Evolutionary conservation across 805 yeast genomes (phyloP), one percentile per base, ranked within the genome.

Genomic region (Kuraishia ogatae): DNA sequence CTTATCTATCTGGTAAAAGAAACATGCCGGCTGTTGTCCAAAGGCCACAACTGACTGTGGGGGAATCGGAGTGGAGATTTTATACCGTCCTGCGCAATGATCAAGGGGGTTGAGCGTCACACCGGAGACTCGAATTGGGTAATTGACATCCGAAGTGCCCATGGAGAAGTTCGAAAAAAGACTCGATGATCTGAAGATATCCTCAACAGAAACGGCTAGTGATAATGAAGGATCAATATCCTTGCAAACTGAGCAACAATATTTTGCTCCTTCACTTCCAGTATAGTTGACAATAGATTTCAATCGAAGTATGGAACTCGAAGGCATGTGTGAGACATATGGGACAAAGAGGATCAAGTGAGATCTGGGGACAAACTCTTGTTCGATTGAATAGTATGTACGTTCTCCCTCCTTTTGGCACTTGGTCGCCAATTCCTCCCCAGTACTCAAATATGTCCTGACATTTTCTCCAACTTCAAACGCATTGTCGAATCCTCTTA

Each of bases 191-290:
- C 82, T 80, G 71, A 87, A 88, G 11, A 84, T 82, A 65, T 89
- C 96, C 62, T 87, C 93, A 1, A 88, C 96, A 2, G 89, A 83
- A 0, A 88, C 94, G 0, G 90, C 84, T 7, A 88, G 70, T 4
- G 80, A 74, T 46, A 89, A 71, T 0, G 80, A 68, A 5, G 83
- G 79, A 57, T 85, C 84, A 5, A 86, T 57, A 1, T 62, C 61
- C 29, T 63, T 21, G 11, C 43, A 29, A 2, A 19, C 23, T 24
- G 43, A 26, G 22, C 24, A 19, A 5, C 22, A 5, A 28, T n/a
- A 19, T 13, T 24, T 19, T 50, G 20, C n/a, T 3, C 50, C 21
- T 47, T 47, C 50, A n/a, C n/a, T n/a, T n/a, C n/a, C n/a, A n/a
- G n/a, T n/a, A n/a, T n/a, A n/a, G n/a, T n/a, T n/a, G n/a, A n/a